Evolutionary conservation across 1,284 basidiomycete species (phyloP), one percentile per base, ranked within the genome.

Genomic region (Agroathelia rolfsii): DNA sequence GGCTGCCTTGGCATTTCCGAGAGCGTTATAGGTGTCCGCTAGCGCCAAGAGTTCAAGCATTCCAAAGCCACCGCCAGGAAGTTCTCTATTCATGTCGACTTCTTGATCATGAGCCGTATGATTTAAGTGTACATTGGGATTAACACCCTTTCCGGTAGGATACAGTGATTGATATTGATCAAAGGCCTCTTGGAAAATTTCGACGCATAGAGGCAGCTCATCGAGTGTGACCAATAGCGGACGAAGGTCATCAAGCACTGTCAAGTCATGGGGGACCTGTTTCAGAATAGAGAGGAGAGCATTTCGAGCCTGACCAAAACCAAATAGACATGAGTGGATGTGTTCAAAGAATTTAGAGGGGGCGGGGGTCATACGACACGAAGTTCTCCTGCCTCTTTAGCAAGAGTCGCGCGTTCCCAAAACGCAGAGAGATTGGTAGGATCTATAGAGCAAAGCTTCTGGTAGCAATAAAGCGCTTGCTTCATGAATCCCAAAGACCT

Each of bases 381-480:
- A 25, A 78, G 58, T 22, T 88, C 76, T 1, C 74, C 78, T 18
- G 81, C 69, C 41, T 87, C 76, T 42, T 81, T 80, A 4, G 90
- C 80, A 5, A 96, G 67, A 3, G 73, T 63, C 0, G 92, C 88
- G 2, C 90, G 75, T 45, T 97, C 90, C 88, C 89, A 96, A 15
- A 94, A 69, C 2, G 85, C 81, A 39, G 85, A 79, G 6, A 88
- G 69, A 41, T 96, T 92, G 4, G 68, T 65, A 4, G 84, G 80
- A 48, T 93, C 82, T 16, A 85, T 63, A 41, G 71, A 78, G 48
- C 83, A 75, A 1, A 87, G 75, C 50, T 96, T 93, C 1, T 81
- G 69, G 47, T 86, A 85, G 51, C 94, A 97, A 52, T 97, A 96
- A 17, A 95, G 59, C 0, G 90, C 86, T 56, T 97, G 90, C 35